Percentiles rank a stretch among this genome's conserved stretches.
These are phyloP conservation scores for Tubosaeta sp. DNA, from an alignment of 768 basidiomycete genomes.

Conservation along the genomic window DNA sequence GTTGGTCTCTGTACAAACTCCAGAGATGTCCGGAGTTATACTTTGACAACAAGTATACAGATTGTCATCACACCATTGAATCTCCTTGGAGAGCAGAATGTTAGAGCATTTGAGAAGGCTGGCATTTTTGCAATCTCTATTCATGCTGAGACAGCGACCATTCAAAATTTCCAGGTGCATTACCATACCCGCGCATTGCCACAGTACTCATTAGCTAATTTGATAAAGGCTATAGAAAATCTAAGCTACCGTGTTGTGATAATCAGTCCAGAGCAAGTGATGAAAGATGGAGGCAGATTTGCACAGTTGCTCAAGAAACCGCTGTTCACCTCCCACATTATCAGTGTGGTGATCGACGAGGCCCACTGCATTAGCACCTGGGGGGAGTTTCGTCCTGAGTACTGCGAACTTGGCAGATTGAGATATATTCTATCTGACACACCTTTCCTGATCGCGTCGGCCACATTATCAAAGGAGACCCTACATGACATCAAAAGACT, in stretches of 20 bases:
- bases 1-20: too few species aligned
- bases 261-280: slow-evolving; percentile 9
- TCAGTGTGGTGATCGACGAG: slow-evolving; percentile 18
- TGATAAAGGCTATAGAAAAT: background rate
- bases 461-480: slow-evolving; percentile 29
- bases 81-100: background rate
- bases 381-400: slow-evolving; percentile 34
- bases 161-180: background rate
- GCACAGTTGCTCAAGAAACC: slow-evolving; percentile 5
- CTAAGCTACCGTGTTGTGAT: slow-evolving; percentile 3
- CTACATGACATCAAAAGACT: slow-evolving; percentile 18
- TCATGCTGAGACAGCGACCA: background rate
- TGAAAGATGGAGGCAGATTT: slow-evolving; percentile 11
- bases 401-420: slow-evolving; percentile 22
- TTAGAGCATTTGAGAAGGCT: background rate
- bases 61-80: background rate
- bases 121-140: background rate
- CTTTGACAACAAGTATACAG: too few species aligned
- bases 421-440: background rate
- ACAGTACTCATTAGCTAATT: too few species aligned
- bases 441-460: slow-evolving; percentile 26
- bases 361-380: slow-evolving; percentile 21
- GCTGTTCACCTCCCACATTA: background rate
- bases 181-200: too few species aligned
- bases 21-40: too few species aligned